Conservation (phyloP, 2,329 filamentous ascomycete genomes). For the Ascosphaera pollenicola region DNA sequence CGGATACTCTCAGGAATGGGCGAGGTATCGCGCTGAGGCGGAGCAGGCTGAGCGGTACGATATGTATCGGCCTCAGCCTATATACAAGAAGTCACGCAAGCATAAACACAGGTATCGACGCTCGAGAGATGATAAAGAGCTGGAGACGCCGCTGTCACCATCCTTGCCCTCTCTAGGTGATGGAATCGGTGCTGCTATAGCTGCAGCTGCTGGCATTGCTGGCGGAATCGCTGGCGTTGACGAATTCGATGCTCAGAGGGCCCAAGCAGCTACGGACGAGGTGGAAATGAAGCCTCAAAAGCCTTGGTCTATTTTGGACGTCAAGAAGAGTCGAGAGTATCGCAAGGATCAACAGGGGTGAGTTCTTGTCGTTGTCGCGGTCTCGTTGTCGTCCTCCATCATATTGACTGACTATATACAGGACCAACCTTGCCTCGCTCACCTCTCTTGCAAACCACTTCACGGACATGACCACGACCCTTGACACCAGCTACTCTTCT, state of each 20-base stretch:
- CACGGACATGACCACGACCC: conserved; percentile 21
- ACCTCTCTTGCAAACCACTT: conserved; percentile 16
- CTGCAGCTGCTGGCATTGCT: neutral
- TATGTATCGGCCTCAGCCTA: neutral
- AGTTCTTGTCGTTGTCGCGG: conserved; percentile 15
- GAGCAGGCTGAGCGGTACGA: neutral
- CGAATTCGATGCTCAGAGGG: neutral
- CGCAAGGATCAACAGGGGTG: conserved; percentile 64
- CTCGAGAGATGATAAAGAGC: too few species aligned
- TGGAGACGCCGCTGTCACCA: too few species aligned
- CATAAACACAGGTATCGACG: neutral
- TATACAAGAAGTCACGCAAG: neutral
- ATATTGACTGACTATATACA: conserved; percentile 1
- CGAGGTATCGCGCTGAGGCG: neutral
- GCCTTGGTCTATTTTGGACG: conserved; percentile 8
- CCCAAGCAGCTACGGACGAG: neutral
- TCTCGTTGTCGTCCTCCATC: neutral
- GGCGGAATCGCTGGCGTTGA: neutral
- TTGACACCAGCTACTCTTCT: conserved; percentile 27
- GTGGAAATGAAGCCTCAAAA: neutral
- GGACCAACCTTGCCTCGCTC: conserved; percentile 12
- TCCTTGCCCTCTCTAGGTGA: neutral
- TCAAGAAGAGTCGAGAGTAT: conserved; percentile 25
- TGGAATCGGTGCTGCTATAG: neutral
- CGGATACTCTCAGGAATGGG: neutral